Base-by-base conservation (phyloP, 2,329 filamentous ascomycete species). In the Penicillium freii region DNA sequence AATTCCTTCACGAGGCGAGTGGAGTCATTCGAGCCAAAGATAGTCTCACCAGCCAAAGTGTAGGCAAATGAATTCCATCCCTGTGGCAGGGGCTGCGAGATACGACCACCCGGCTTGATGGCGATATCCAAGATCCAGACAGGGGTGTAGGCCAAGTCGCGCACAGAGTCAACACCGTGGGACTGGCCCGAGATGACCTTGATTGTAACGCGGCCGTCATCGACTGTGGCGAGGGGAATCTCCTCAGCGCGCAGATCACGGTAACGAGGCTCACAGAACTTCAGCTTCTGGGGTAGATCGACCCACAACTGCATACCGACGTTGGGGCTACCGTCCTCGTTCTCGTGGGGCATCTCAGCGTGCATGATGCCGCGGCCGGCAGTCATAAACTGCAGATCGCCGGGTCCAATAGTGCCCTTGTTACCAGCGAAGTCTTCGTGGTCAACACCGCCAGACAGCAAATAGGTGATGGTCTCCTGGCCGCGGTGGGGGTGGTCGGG, bases 321-420 rank as follows among this genome's bases (percentile, higher is more conserved):
- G 73, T 92, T 96, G 58, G 88, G 80, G 56, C 81, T 84, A 50
- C 90, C 90, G 71, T 94, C 90, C 0, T 81, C 73, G 71, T 91
- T 91, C 70, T 90, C 85, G 54, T 85, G 83, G 10, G 93, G 93
- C 92, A 97, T 97, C 77, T 97, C 93, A 38, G 92, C 91, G 75
- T 97, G 94, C 75, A 97, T 89, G 68, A 97, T 95, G 42, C 93
- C 93, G 21, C 83, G 81, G 4, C 93, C 93, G 1, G 93, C 93
- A 0, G 93, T 97, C 94, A 97, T 97, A 81, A 97, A 97, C 73
- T 97, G 93, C 47, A 97, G 78, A 72, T 97, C 93, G n/a, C 93
- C 93, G 0, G 89, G 77, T 59, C 88, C 82, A 65, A 97, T 91
- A 4, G 89, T 94, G 57, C 93, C 94, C 49, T 83, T 83, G 78